Evolutionary conservation across 2,329 filamentous ascomycete species (phyloP).

Genomic region (Cladosporium sp.): DNA sequence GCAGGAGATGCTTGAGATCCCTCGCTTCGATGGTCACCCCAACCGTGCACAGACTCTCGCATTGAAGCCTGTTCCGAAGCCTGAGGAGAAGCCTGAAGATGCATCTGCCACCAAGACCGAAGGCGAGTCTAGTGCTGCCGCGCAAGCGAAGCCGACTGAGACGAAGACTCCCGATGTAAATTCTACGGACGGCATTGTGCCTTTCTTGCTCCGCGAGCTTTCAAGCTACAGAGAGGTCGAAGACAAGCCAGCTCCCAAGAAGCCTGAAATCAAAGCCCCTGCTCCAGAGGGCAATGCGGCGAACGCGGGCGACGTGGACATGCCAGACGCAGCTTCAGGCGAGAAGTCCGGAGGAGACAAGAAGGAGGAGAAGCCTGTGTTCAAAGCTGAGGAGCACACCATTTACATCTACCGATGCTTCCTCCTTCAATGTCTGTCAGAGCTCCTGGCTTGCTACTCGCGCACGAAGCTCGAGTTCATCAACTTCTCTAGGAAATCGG

Average conservation of each 20-base stretch:
- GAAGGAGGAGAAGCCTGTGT: slow-evolving; percentile 64
- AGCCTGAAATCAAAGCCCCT: slow-evolving; percentile 38
- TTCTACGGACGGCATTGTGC: slow-evolving; percentile 88
- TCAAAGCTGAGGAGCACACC: slow-evolving; percentile 88
- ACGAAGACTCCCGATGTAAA: slow-evolving; percentile 79
- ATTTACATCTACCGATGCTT: slow-evolving; percentile 97
- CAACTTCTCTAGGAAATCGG: slow-evolving; percentile 91
- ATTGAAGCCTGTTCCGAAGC: slow-evolving; percentile 36
- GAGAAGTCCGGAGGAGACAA: slow-evolving; percentile 39
- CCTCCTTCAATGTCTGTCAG: slow-evolving; percentile 82
- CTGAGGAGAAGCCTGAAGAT: slow-evolving; percentile 2
- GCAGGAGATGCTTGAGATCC: slow-evolving; percentile 73
- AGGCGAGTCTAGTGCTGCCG: slow-evolving; percentile 20
- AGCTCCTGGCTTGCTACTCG: slow-evolving; percentile 87
- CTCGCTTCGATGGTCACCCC: slow-evolving; percentile 51
- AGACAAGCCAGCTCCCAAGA: slow-evolving; percentile 60
- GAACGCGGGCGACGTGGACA: slow-evolving; percentile 44
- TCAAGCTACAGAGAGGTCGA: slow-evolving; percentile 89
- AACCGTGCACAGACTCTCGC: slow-evolving; percentile 48
- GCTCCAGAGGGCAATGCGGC: slow-evolving; percentile 28
- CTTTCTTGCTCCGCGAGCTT: slow-evolving; percentile 88
- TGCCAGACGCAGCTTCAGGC: slow-evolving; percentile 34
- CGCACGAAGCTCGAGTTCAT: slow-evolving; percentile 97
- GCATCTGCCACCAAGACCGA: slow-evolving; percentile 48
- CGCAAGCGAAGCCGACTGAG: slow-evolving; percentile 62